These are phyloP conservation scores for Fraxinus velutina DNA, from an alignment of 305 asterid species.

Conservation along the genomic window DNA sequence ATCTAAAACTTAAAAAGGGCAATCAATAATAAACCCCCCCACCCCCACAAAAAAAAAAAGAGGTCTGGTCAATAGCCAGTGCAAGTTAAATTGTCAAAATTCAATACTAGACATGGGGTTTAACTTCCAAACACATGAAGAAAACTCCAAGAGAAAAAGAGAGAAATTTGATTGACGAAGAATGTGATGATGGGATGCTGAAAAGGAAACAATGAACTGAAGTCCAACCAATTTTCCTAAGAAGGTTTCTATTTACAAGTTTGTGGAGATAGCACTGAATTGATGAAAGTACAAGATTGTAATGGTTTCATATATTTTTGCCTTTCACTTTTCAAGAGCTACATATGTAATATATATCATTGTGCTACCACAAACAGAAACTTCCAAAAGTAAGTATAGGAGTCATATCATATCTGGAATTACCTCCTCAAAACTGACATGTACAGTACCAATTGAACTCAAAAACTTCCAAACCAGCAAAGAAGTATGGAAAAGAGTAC, in stretches of 20 bases:
- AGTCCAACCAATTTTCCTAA: not conserved
- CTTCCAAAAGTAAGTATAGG: not conserved
- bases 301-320: not conserved
- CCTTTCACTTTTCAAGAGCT: not conserved
- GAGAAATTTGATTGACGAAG: not conserved
- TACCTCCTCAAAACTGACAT: not conserved
- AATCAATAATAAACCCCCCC: not conserved
- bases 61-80: not conserved
- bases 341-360: not conserved
- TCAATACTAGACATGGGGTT: not conserved
- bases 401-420: not conserved
- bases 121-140: constrained; percentile 16
- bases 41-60: too few relatives aligned
- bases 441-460: not conserved
- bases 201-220: not conserved
- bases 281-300: not conserved
- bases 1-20: not conserved
- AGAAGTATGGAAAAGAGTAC: not conserved
- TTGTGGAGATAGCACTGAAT: not conserved
- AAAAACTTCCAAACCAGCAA: not conserved
- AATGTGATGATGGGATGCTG: not conserved
- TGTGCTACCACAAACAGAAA: not conserved
- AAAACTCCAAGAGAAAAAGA: constrained; percentile 6
- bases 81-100: constrained; percentile 18
- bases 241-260: not conserved